Evolutionary conservation across 2,329 filamentous ascomycete genomes (phyloP).

Genomic region (Dryadomyces quercus-mongolicae): DNA sequence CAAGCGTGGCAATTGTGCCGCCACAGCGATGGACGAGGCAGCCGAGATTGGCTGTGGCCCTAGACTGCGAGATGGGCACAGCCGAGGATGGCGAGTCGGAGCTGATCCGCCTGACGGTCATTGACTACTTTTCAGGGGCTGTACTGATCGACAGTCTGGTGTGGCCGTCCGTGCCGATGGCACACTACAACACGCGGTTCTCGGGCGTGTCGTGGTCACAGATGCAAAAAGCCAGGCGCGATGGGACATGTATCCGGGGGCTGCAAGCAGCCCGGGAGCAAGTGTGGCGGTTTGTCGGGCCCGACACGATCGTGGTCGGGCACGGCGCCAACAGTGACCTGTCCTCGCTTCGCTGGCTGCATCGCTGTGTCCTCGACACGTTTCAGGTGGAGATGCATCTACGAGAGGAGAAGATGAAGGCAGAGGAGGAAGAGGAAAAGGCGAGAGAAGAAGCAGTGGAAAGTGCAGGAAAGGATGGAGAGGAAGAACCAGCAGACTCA

Average conservation of each 20-base stretch:
- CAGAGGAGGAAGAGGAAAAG: background rate
- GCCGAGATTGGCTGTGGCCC: background rate
- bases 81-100: background rate
- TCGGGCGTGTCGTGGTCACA: background rate
- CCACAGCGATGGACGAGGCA: background rate
- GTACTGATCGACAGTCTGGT: background rate
- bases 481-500: background rate
- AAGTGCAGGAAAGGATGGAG: background rate
- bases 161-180: background rate
- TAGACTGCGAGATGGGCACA: constrained; percentile 2
- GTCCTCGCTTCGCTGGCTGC: background rate
- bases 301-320: background rate
- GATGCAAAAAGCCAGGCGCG: background rate
- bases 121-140: background rate
- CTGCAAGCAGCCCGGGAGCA: background rate
- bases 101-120: background rate
- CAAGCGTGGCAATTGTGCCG: background rate
- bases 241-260: background rate
- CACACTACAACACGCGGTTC: background rate
- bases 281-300: background rate
- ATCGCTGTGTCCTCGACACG: background rate
- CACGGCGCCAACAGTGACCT: background rate
- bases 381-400: background rate
- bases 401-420: background rate
- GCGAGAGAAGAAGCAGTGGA: background rate